A percentile compares a stretch with the other conserved stretches of the same genome.
Evolutionary conservation across 768 basidiomycete species (phyloP).

Genomic region (Trametes maxima): DNA sequence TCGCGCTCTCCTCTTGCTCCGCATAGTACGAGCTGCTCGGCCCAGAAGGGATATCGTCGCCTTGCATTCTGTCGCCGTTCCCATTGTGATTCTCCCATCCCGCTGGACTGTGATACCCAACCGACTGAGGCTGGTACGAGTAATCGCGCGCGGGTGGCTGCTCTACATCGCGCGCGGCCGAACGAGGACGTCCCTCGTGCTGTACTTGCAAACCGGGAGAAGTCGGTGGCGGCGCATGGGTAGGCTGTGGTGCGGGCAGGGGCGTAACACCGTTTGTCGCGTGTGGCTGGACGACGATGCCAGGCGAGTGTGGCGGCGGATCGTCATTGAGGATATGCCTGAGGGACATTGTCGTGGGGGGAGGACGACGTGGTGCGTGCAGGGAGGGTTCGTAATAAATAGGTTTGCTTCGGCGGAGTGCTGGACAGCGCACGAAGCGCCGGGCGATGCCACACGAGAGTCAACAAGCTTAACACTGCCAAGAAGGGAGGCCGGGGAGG

Average conservation of each 20-base stretch:
- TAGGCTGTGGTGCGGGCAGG: constrained; percentile 22
- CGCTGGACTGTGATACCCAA: constrained; percentile 41
- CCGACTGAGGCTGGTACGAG: constrained; percentile 44
- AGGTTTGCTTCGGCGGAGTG: constrained; percentile 24
- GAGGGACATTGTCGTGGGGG: constrained; percentile 61
- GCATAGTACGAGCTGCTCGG: constrained; percentile 40
- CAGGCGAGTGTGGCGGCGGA: constrained; percentile 29
- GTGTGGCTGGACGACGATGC: constrained; percentile 39
- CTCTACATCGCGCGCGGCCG: constrained; percentile 28
- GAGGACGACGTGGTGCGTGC: constrained; percentile 19
- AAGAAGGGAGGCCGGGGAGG: constrained; percentile 1
- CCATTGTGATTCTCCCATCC: constrained; percentile 42
- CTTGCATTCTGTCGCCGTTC: constrained; percentile 40
- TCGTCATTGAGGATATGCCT: constrained; percentile 81
- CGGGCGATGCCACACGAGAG: constrained; percentile 21
- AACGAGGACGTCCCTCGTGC: constrained; percentile 26
- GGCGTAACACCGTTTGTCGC: constrained; percentile 29
- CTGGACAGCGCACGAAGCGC: constrained; percentile 24
- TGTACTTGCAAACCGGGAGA: constrained; percentile 20
- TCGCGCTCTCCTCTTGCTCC: constrained; percentile 35
- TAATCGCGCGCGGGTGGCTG: constrained; percentile 37
- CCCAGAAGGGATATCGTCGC: constrained; percentile 40
- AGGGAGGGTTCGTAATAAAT: constrained; percentile 19
- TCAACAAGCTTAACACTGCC: constrained; percentile 13
- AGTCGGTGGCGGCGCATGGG: constrained; percentile 25